These are phyloP conservation scores for Handroanthus guayacan DNA, from an alignment of 257 asterid genomes.

Conservation along the genomic window DNA sequence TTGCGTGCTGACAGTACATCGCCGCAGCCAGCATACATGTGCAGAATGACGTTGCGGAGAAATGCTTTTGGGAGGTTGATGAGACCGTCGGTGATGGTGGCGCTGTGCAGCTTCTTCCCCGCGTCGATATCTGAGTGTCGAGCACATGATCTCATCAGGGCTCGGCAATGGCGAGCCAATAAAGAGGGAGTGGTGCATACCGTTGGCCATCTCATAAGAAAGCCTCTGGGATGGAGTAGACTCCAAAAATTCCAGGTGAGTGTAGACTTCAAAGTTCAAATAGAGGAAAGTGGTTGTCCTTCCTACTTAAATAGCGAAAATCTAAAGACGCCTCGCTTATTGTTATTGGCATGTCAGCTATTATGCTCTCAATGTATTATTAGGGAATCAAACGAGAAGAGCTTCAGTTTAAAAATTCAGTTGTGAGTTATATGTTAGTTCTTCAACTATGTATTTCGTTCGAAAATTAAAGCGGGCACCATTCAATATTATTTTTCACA, in stretches of 20 bases:
- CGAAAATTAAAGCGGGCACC: no score
- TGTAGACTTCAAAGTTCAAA: background rate
- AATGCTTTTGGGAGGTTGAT: conserved; percentile 50
- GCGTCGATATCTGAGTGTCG: conserved; percentile 47
- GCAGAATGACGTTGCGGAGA: conserved; percentile 63
- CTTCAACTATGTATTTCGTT: no score
- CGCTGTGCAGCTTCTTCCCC: conserved; percentile 76
- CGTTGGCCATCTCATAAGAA: conserved; percentile 57
- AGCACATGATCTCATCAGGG: conserved; percentile 63
- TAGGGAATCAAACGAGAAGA: no score
- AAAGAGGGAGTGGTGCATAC: conserved; percentile 44
- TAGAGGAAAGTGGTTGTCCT: background rate
- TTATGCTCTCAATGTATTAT: no score
- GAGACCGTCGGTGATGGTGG: conserved; percentile 61
- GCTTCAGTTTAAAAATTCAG: no score
- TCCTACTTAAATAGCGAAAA: no score
- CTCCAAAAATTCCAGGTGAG: background rate
- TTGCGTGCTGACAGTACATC: conserved; percentile 53
- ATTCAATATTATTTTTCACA: no score
- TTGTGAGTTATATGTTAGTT: no score
- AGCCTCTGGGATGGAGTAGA: background rate
- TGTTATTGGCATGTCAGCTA: no score
- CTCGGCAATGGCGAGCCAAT: conserved; percentile 65
- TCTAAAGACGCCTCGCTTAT: no score
- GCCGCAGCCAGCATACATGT: conserved; percentile 69